A percentile compares a stretch with the other conserved stretches of the same genome.
Evolutionary conservation across 1,284 basidiomycete species (phyloP).

Genomic region (Ganoderma leucocontextum): DNA sequence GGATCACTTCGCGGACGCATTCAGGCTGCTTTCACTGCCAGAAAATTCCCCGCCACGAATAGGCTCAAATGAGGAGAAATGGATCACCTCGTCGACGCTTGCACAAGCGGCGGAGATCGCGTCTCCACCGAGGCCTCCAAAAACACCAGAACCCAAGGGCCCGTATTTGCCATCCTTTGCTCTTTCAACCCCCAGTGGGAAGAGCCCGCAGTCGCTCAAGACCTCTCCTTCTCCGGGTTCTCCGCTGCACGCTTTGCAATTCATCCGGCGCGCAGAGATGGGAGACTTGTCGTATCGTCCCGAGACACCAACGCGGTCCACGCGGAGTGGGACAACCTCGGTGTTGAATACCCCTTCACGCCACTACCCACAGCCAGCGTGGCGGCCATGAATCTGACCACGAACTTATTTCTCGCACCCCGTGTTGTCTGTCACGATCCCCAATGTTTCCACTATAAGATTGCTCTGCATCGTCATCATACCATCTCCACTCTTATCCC

Average conservation of each 20-base stretch:
- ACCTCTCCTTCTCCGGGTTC: slow-evolving; percentile 57
- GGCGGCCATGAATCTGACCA: slow-evolving; percentile 39
- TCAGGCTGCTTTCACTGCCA: slow-evolving; percentile 60
- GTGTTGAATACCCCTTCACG: slow-evolving; percentile 36
- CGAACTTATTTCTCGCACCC: slow-evolving; percentile 13
- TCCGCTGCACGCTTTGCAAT: slow-evolving; percentile 63
- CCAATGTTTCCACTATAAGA: slow-evolving; percentile 26
- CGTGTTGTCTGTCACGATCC: slow-evolving; percentile 21
- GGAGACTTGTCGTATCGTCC: slow-evolving; percentile 49
- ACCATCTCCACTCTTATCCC: slow-evolving; percentile 2
- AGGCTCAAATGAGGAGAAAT: slow-evolving; percentile 70
- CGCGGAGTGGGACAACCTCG: slow-evolving; percentile 36
- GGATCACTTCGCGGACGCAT: slow-evolving; percentile 84
- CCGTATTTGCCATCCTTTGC: slow-evolving; percentile 55
- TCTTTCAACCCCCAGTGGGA: slow-evolving; percentile 56
- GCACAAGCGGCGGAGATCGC: slow-evolving; percentile 57
- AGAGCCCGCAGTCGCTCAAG: slow-evolving; percentile 54
- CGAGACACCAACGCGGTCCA: slow-evolving; percentile 52
- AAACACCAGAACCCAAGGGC: slow-evolving; percentile 72
- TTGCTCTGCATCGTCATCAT: slow-evolving; percentile 31
- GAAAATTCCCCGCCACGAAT: slow-evolving; percentile 61
- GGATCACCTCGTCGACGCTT: slow-evolving; percentile 83
- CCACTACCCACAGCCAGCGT: slow-evolving; percentile 34
- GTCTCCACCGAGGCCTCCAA: slow-evolving; percentile 55
- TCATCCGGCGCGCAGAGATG: slow-evolving; percentile 60